Conservation (phyloP, 2,329 filamentous ascomycete genomes). For the Hyphodiscus sp. region DNA sequence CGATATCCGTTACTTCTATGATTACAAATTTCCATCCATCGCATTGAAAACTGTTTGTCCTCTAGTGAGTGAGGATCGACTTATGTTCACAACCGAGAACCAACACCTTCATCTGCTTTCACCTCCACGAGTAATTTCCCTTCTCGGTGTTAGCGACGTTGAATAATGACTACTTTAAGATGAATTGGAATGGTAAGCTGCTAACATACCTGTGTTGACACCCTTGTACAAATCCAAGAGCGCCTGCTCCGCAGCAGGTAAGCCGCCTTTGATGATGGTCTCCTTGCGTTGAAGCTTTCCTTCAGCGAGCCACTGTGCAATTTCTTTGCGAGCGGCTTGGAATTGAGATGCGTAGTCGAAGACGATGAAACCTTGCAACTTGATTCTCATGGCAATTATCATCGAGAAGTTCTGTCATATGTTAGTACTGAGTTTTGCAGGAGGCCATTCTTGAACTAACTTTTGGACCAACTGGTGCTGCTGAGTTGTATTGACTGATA, state of each 20-base stretch:
- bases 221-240: conserved; percentile 61
- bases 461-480: conserved; percentile 48
- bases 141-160: conserved; percentile 3
- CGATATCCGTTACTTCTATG: no score
- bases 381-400: conserved; percentile 47
- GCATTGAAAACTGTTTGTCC: background rate
- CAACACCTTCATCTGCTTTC: conserved; percentile 30
- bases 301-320: conserved; percentile 62
- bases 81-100: conserved; percentile 6
- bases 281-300: conserved; percentile 68
- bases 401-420: conserved; percentile 41
- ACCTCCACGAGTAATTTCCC: conserved; percentile 51
- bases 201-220: conserved; percentile 54
- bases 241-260: conserved; percentile 55
- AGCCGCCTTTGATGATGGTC: conserved; percentile 63
- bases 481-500: conserved; percentile 63
- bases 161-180: background rate
- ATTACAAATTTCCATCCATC: no score
- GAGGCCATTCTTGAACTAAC: conserved; percentile 21
- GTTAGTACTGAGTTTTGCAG: conserved; percentile 5
- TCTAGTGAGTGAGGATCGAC: background rate
- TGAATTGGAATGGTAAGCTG: background rate
- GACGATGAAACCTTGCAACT: conserved; percentile 67
- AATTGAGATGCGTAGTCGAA: conserved; percentile 59
- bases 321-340: conserved; percentile 49